Evolutionary conservation across 1,284 basidiomycete species (phyloP), one percentile per base, ranked within the genome.

Genomic region (Lentinus polychrous): DNA sequence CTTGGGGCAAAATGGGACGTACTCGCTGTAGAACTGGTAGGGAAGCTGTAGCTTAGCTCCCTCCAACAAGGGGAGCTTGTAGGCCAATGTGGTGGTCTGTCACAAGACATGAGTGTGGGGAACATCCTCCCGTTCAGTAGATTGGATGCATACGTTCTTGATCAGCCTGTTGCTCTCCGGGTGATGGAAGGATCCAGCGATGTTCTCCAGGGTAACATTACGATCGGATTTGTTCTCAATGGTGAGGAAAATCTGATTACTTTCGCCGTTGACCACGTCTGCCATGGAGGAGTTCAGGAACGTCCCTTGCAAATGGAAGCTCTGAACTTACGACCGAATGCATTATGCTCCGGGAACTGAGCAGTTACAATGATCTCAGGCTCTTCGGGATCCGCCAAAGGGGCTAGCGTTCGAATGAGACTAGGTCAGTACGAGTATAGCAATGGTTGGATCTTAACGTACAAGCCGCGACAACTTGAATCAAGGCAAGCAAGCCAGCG

Each of bases 181-280:
- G 58, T 91, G 71, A 57, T 84, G 81, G 61, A 91, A 77, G 39
- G 86, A 84, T 37, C 86, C 89, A 43, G 79, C 75, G 50, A 89
- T 75, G 55, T 72, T 76, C 51, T 84, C 68, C 23, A 94, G 70
- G 2, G 88, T 91, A 54, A 88, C 76, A 61, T 92, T 90, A 56
- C 76, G 78, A 51, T 76, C 75, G 15, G 86, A 86, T 60, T 77
- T 81, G 68, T 92, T 94, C 65, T 87, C 82, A 22, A 94, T 71
- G 35, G 75, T 67, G 49, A 94, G 64, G 18, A 70, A 65, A 24
- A 94, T 67, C 45, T 73, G 69, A 67, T 91, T 94, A 59, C 77
- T 78, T 70, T 94, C 86, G 51, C 91, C 91, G 60, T 94, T 94
- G 42, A 91, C 81, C 46, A 94, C 72, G 52, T 91, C 91, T 92